Evolutionary conservation across 2,329 filamentous ascomycete species (phyloP), one percentile per base, ranked within the genome.

Genomic region (Clonostachys rhizophaga): DNA sequence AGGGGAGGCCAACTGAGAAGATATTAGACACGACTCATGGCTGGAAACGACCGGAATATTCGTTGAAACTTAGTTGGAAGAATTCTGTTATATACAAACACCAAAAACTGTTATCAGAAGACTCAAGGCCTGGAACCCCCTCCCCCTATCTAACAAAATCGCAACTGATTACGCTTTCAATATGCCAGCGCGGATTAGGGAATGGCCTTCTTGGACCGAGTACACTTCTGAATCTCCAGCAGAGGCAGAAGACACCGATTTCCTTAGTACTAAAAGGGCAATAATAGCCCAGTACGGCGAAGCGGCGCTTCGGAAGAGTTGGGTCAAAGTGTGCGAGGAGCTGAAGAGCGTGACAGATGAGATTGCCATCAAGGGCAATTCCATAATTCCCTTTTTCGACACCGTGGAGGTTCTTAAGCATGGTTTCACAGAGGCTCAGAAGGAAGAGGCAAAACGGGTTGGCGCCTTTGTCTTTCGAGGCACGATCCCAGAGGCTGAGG

Each of bases 311-410:
- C 51, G 50, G 6, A 46, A 58, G 49, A 65, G 65, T 52, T 72
- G 69, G 69, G 37, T 70, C 14, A 58, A 60, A 33, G 62, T 66
- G 5, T 72, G 69, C 53, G 53, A 63, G 12, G 45, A 62, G 3
- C 58, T 72, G 1, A 54, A 65, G 45, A 44, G 43, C 0, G 49
- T 70, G 18, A 70, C 68, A 1, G 60, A 64, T 9, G 58, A 64
- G n/a, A 63, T 72, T 17, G 55, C 58, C 8, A 52, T 54, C 30
- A 61, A 62, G 34, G 63, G 64, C 13, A 62, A 54, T 11, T 49
- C 47, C 24, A 55, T 60, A 4, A 66, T 72, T 34, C 66, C 67
- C 4, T 10, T 20, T 8, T 53, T 68, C 13, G 48, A 58, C 12
- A 60, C 58, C 11, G 50, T 56, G 0, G 52, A 64, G 7, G 42